phyloP scores from a whole-genome alignment of 306 rosid genomes.

The Cyclanthera cordifolia region DNA sequence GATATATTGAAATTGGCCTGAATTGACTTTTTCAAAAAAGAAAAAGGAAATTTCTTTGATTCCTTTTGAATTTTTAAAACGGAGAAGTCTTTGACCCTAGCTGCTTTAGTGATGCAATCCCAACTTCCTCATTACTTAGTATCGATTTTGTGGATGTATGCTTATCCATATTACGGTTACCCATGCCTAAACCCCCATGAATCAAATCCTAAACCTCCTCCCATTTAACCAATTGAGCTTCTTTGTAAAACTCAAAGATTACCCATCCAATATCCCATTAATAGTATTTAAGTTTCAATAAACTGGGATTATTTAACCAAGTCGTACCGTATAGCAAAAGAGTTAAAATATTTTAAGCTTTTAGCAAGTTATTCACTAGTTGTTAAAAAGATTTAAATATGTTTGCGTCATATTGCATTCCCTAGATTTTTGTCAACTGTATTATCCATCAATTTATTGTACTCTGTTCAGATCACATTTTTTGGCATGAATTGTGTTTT shows the following conservation, averaged over 20 bases:
- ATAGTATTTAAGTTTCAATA: neutral
- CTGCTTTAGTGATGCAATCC: neutral
- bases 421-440: too few species aligned
- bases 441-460: neutral
- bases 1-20: neutral
- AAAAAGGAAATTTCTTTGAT: neutral
- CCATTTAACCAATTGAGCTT: too few species aligned
- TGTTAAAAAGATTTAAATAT: neutral
- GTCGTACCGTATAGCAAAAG: neutral
- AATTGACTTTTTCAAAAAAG: neutral
- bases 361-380: neutral
- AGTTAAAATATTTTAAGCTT: neutral
- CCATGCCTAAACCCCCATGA: too few species aligned
- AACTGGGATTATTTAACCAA: neutral
- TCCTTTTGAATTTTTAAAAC: conserved; percentile 10
- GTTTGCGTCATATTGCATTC: neutral
- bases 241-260: neutral
- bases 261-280: neutral
- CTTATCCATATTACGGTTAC: too few species aligned
- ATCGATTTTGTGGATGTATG: neutral
- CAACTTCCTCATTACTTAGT: neutral
- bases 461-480: neutral
- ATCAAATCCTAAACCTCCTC: too few species aligned
- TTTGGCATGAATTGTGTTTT: conserved; percentile 1
- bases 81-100: neutral